phyloP scores from a whole-genome alignment of 768 basidiomycete genomes.

The Lyophyllum semitale region DNA sequence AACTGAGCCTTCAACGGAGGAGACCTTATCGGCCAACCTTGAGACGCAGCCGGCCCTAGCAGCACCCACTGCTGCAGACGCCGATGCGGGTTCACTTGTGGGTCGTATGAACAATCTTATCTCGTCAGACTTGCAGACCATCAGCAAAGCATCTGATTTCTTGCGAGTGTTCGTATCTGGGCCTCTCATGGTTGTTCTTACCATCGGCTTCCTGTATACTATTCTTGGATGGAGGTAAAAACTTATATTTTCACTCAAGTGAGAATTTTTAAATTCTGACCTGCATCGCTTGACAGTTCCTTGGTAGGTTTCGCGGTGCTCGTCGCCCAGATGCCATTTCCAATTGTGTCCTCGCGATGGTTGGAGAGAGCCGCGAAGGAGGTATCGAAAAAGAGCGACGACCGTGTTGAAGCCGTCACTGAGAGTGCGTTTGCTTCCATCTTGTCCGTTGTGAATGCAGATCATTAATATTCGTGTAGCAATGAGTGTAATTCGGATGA shows the following conservation, averaged over 20 bases:
- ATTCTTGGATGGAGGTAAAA: conserved; percentile 47
- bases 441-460: neutral
- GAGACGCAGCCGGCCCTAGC: conserved; percentile 7
- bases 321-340: conserved; percentile 52
- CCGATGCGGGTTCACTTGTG: conserved; percentile 35
- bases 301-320: conserved; percentile 58
- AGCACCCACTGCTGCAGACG: conserved; percentile 1
- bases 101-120: conserved; percentile 80
- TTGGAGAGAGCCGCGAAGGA: conserved; percentile 46
- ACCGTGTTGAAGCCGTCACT: conserved; percentile 58
- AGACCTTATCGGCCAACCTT: neutral
- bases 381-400: conserved; percentile 55
- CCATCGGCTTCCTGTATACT: conserved; percentile 42
- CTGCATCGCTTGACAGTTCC: conserved; percentile 33
- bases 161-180: conserved; percentile 33
- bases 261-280: neutral
- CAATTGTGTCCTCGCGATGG: conserved; percentile 49
- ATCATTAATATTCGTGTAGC: conserved; percentile 35
- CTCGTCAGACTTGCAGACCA: conserved; percentile 54
- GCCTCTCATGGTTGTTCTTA: conserved; percentile 38
- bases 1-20: conserved; percentile 3
- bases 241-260: neutral
- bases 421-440: conserved; percentile 48
- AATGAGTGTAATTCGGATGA: conserved; percentile 59
- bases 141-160: conserved; percentile 35